A percentile compares a stretch with the other conserved stretches of the same genome.
These are phyloP conservation scores for Clohesyomyces aquaticus DNA, from an alignment of 495 filamentous ascomycete species.

Conservation along the genomic window DNA sequence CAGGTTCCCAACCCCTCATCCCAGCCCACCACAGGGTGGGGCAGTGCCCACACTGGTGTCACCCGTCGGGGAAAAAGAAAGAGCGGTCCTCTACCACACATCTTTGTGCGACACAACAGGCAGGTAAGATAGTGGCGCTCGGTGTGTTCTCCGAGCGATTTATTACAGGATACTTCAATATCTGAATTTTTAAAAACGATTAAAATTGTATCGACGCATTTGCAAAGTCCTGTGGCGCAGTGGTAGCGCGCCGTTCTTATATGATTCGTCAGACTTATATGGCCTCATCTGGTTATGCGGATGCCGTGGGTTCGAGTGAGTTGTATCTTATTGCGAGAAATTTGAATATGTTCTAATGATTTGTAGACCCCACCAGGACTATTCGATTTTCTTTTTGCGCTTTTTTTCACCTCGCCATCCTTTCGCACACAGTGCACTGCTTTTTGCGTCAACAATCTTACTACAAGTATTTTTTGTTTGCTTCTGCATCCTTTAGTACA, in stretches of 20 bases:
- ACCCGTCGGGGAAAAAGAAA: not conserved
- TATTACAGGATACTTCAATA: not conserved
- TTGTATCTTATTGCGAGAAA: constrained; percentile 1
- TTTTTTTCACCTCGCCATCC: constrained; percentile 1
- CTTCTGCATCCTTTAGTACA: too few species aligned
- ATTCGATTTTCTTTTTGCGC: constrained; percentile 14
- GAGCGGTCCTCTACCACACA: not conserved
- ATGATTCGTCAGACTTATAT: constrained; percentile 42
- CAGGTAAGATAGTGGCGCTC: not conserved
- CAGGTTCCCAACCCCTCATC: not conserved
- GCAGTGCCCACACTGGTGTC: not conserved
- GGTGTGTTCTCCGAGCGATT: not conserved
- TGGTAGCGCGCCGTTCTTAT: constrained; percentile 46
- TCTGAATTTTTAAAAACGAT: not conserved
- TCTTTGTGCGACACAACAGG: not conserved
- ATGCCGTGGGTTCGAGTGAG: constrained; percentile 41
- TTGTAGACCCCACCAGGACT: constrained; percentile 27
- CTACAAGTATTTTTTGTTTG: too few species aligned
- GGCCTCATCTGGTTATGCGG: constrained; percentile 43
- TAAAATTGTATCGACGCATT: not conserved
- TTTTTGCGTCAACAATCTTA: too few species aligned
- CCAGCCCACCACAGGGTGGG: not conserved
- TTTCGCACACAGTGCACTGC: too few species aligned
- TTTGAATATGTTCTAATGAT: not conserved
- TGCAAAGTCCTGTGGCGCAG: constrained; percentile 39